Evolutionary conservation across 2,329 filamentous ascomycete species (phyloP).

Genomic region (Aspergillus niger): DNA sequence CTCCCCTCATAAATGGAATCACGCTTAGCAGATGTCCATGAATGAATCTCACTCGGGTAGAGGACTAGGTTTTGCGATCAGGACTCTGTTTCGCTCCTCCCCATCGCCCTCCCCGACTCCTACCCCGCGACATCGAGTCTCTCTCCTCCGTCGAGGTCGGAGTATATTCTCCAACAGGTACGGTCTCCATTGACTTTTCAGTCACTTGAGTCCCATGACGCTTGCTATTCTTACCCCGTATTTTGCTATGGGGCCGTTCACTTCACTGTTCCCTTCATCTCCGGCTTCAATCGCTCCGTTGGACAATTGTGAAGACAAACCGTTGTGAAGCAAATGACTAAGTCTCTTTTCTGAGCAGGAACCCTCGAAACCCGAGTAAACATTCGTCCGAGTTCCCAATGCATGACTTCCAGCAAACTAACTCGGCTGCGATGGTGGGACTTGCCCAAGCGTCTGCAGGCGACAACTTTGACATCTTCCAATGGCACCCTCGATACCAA

Average conservation of each 20-base stretch:
- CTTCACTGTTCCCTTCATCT: background rate
- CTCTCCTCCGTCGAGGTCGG: slow-evolving; percentile 39
- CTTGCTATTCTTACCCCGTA: no score
- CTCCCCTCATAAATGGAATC: slow-evolving; percentile 30
- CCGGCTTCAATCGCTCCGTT: background rate
- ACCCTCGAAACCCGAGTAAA: slow-evolving; percentile 18
- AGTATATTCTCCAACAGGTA: slow-evolving; percentile 39
- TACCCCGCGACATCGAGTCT: slow-evolving; percentile 34
- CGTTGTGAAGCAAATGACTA: slow-evolving; percentile 11
- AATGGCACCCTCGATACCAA: slow-evolving; percentile 90
- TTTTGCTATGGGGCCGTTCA: background rate
- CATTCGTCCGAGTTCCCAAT: slow-evolving; percentile 27
- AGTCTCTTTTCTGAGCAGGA: slow-evolving; percentile 20
- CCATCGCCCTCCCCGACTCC: slow-evolving; percentile 30
- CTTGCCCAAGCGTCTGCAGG: slow-evolving; percentile 42
- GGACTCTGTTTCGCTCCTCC: slow-evolving; percentile 36
- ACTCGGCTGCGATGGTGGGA: slow-evolving; percentile 42
- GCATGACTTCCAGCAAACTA: slow-evolving; percentile 37
- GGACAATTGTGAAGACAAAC: background rate
- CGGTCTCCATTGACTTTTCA: slow-evolving; percentile 3
- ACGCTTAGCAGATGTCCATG: slow-evolving; percentile 38
- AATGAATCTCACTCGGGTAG: slow-evolving; percentile 36
- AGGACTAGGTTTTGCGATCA: slow-evolving; percentile 34
- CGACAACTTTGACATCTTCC: slow-evolving; percentile 67
- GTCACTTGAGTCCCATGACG: background rate